Percentiles rank a stretch among this genome's conserved stretches.
Conservation (phyloP, 1,284 basidiomycete genomes). For the Dichomitus squalens region DNA sequence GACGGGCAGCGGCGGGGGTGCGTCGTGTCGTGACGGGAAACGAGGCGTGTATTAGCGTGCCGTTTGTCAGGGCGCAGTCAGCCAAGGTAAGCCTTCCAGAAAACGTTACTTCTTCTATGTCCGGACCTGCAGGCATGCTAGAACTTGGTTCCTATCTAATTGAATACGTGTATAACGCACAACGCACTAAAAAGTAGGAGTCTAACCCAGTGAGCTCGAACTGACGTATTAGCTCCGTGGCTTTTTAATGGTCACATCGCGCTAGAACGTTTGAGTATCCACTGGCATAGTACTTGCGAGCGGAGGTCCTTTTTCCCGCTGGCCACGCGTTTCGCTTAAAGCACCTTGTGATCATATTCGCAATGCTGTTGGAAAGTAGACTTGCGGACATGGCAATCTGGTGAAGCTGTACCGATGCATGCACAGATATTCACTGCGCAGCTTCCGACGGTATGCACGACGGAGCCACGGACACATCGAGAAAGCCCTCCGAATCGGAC, state of each 20-base stretch:
- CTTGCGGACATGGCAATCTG: too few species aligned
- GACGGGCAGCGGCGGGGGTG: neutral
- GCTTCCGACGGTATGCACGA: too few species aligned
- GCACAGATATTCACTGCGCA: too few species aligned
- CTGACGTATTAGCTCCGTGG: neutral
- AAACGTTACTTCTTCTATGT: neutral
- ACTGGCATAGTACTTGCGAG: neutral
- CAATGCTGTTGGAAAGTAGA: too few species aligned
- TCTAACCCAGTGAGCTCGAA: neutral
- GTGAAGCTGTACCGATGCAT: too few species aligned
- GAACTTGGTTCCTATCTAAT: neutral
- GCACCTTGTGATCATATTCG: too few species aligned
- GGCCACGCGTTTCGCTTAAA: neutral
- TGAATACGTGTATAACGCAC: neutral
- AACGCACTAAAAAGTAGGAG: too few species aligned
- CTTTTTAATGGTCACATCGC: neutral
- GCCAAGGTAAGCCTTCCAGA: neutral
- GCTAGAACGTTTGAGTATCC: neutral
- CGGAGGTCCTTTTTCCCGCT: neutral
- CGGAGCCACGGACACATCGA: too few species aligned
- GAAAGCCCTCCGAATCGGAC: too few species aligned
- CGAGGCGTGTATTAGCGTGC: conserved; percentile 5
- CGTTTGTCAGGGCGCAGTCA: neutral
- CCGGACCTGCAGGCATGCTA: neutral
- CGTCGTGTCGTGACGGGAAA: neutral